These are phyloP conservation scores for Sporothrix sp. DNA, from an alignment of 2,329 filamentous ascomycete species.

Conservation along the genomic window DNA sequence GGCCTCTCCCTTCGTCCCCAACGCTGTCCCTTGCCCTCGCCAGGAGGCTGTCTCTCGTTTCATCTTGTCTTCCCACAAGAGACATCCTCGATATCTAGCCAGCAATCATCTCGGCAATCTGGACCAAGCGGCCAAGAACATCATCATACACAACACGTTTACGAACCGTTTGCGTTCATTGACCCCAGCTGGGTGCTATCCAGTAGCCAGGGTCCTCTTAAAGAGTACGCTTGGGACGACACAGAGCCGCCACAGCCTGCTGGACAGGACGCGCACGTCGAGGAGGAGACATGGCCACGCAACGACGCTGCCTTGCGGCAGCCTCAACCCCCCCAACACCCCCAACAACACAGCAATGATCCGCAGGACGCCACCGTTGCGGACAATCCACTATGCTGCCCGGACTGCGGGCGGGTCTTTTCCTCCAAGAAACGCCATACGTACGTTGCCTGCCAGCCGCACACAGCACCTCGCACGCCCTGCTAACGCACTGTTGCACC, in stretches of 20 bases:
- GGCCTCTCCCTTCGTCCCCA: neutral
- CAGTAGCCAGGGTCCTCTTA: neutral
- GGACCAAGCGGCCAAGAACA: neutral
- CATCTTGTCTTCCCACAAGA: neutral
- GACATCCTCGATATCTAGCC: neutral
- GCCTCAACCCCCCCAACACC: neutral
- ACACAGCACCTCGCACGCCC: neutral
- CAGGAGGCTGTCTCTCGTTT: neutral
- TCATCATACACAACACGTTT: neutral
- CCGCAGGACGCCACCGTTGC: neutral
- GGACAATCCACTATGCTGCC: neutral
- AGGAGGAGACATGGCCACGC: neutral
- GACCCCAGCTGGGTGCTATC: neutral
- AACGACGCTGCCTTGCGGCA: neutral
- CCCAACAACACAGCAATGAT: constrained; percentile 1
- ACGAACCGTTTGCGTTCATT: neutral
- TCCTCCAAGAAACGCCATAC: neutral
- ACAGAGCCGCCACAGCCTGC: neutral
- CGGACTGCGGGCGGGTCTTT: neutral
- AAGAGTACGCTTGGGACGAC: neutral
- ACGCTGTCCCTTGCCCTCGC: neutral
- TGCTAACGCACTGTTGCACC: no score
- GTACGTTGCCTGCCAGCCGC: neutral
- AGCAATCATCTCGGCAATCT: neutral
- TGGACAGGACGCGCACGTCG: constrained; percentile 3